These are phyloP conservation scores for Fusarium sp. DNA, from an alignment of 2,329 filamentous ascomycete species.

Conservation along the genomic window DNA sequence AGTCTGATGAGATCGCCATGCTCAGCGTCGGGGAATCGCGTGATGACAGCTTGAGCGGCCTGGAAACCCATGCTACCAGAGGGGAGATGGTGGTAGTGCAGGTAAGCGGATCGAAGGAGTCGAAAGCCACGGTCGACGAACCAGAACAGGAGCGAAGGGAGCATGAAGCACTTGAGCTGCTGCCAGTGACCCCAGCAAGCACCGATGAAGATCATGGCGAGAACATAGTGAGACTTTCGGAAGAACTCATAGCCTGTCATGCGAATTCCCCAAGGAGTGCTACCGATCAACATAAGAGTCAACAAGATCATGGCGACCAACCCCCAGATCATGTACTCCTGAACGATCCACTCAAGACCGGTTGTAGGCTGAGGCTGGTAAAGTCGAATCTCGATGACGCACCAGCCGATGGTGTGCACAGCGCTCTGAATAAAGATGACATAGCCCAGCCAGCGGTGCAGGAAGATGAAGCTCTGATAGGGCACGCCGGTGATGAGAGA, in stretches of 20 bases:
- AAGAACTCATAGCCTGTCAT: conserved; percentile 82
- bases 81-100: conserved; percentile 68
- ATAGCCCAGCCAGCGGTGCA: conserved; percentile 80
- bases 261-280: conserved; percentile 66
- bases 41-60: conserved; percentile 59
- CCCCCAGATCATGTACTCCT: conserved; percentile 79
- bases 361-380: conserved; percentile 77
- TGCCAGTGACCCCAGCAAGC: conserved; percentile 82
- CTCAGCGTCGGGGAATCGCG: conserved; percentile 64
- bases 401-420: conserved; percentile 79
- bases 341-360: conserved; percentile 66
- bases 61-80: conserved; percentile 62
- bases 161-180: conserved; percentile 73
- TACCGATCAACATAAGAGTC: conserved; percentile 69
- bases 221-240: conserved; percentile 76
- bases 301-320: conserved; percentile 74
- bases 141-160: conserved; percentile 73
- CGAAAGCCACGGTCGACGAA: conserved; percentile 71
- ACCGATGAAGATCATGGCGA: conserved; percentile 79
- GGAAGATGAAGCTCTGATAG: conserved; percentile 81
- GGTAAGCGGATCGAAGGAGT: conserved; percentile 65
- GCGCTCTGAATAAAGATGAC: conserved; percentile 75
- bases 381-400: conserved; percentile 70
- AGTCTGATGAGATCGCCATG: conserved; percentile 72
- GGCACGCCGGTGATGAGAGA: conserved; percentile 77